Conservation (phyloP, 2,329 filamentous ascomycete genomes). For the Aspergillus clavatus region DNA sequence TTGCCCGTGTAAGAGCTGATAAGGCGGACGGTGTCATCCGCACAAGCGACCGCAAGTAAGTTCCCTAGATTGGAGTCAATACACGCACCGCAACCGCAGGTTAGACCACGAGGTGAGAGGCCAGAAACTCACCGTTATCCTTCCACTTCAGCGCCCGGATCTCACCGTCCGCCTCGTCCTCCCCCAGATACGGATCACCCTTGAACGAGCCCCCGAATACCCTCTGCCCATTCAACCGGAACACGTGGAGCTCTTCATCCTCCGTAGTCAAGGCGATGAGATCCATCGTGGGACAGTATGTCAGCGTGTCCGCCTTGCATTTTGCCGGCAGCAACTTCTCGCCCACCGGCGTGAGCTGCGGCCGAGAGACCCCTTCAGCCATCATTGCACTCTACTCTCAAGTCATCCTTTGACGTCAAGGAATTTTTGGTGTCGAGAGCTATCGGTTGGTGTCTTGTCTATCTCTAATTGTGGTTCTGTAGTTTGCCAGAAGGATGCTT, state of each 20-base stretch:
- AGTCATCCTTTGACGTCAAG: conserved; percentile 20
- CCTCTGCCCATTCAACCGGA: conserved; percentile 69
- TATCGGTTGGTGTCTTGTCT: background rate
- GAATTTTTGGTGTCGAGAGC: background rate
- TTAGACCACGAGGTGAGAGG: conserved; percentile 1
- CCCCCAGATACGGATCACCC: conserved; percentile 36
- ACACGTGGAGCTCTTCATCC: conserved; percentile 67
- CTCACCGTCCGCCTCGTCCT: conserved; percentile 39
- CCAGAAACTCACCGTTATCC: conserved; percentile 56
- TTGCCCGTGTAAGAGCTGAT: conserved; percentile 78
- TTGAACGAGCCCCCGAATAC: conserved; percentile 51
- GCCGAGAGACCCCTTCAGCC: conserved; percentile 20
- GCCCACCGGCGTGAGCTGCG: conserved; percentile 36
- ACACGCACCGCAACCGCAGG: background rate
- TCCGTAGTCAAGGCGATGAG: conserved; percentile 67
- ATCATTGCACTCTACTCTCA: conserved; percentile 16
- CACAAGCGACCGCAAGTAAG: conserved; percentile 77
- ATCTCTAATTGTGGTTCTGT: conserved; percentile 3
- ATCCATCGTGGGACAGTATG: conserved; percentile 81
- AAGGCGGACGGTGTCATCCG: conserved; percentile 70
- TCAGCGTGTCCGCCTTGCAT: conserved; percentile 50
- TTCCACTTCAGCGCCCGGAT: conserved; percentile 58
- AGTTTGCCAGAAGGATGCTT: conserved; percentile 6
- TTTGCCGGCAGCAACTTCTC: conserved; percentile 40
- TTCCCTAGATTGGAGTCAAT: conserved; percentile 40